Evolutionary conservation across 179 eudicot genomes (phyloP).

Genomic region (Silene coronaria): DNA sequence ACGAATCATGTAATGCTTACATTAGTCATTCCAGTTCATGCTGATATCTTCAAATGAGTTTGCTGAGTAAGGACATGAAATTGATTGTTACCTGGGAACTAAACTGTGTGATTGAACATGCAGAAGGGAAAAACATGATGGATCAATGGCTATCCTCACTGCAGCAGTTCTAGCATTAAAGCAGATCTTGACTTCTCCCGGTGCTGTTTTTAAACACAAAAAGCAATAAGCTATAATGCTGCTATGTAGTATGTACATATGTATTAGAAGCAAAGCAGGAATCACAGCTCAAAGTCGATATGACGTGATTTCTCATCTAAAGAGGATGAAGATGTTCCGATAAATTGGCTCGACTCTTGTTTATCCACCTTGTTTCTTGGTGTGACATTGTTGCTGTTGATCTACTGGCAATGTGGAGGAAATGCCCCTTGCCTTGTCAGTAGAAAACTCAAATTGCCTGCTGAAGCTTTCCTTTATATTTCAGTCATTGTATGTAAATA

Average conservation of each 20-base stretch:
- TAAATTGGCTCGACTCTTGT: background rate
- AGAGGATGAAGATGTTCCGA: background rate
- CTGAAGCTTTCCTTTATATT: conserved; percentile 3
- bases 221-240: background rate
- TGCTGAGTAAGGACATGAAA: background rate
- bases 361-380: background rate
- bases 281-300: background rate
- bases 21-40: too few species aligned
- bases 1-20: too few species aligned
- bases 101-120: conserved; percentile 25
- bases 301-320: background rate
- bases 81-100: background rate
- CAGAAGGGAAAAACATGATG: conserved; percentile 54
- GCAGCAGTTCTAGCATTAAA: conserved; percentile 28
- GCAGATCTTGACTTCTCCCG: background rate
- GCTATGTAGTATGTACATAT: conserved; percentile 5
- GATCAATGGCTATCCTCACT: conserved; percentile 84
- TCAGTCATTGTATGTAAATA: conserved; percentile 21
- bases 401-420: background rate
- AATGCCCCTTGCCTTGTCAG: background rate
- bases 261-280: background rate
- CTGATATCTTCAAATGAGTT: too few species aligned
- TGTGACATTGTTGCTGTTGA: background rate
- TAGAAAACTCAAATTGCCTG: background rate
- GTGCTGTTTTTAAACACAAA: conserved; percentile 10